Evolutionary conservation across 805 yeast genomes (phyloP), one percentile per base, ranked within the genome.

Genomic region (Tetrapisispora pingtungensis): DNA sequence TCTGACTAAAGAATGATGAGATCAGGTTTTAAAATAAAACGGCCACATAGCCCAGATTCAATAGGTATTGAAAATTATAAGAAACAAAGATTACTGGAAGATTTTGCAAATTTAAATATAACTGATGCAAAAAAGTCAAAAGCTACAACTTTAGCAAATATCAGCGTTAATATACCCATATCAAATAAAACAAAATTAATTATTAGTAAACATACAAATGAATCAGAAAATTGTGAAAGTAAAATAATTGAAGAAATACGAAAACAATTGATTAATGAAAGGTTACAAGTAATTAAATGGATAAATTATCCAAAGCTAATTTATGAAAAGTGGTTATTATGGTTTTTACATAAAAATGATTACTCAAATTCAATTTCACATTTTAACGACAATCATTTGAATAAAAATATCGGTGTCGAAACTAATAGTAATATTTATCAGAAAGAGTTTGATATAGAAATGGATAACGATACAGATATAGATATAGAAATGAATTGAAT

Each of bases 1-100:
- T 22, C 4, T 28, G 4, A 10, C 18, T 15, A 3, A 22, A 10
- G 4, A 10, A 24, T 33, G 36, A 33, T 32, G 12, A 31, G 24
- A 10, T 27, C 28, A 30, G 13, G 36, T 13, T 47, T 53, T 43
- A 59, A 54, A 39, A 41, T 50, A 44, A 62, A 62, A 41, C 49
- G 66, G 42, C 50, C 55, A 10, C 60, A 51, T 39, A 51, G 57
- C 36, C 56, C 59, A 8, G 64, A 59, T 39, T 27, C 44, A 2
- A 46, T 53, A 10, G 60, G 60, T 10, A 50, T 55, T 1, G 45
- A 54, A 28, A 64, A 64, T 36, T 59, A 64, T 51, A 67, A 67
- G 46, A 56, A 58, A 36, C 60, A 52, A 36, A 50, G 55, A 31
- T 48, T 67, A 7, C 46, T 64, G 1, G 52, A 55, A 18, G 69